phyloP scores from a whole-genome alignment of 2,329 filamentous ascomycete genomes.

The Blastomyces emzantsi region DNA sequence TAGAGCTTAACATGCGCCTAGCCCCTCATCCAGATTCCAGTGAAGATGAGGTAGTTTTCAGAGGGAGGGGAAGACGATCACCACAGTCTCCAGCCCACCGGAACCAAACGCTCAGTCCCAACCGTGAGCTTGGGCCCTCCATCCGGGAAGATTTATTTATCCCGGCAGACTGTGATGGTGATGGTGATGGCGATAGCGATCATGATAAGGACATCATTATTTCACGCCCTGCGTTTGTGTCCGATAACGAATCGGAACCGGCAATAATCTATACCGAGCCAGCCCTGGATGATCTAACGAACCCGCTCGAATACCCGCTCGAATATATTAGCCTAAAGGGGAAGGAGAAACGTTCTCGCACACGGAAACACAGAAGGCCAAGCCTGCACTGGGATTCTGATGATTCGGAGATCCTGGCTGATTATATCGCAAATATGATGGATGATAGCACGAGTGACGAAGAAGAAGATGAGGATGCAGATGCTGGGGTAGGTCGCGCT shows the following conservation, averaged over 20 bases:
- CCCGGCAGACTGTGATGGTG: background rate
- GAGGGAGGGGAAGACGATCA: slow-evolving; percentile 24
- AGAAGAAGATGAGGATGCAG: background rate
- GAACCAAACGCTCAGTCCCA: background rate
- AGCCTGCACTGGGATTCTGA: slow-evolving; percentile 4
- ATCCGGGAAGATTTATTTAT: background rate
- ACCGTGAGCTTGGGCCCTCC: background rate
- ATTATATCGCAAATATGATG: slow-evolving; percentile 52
- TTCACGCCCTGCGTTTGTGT: background rate
- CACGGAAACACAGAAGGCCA: background rate
- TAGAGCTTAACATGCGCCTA: background rate
- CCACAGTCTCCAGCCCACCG: background rate
- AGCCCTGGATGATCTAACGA: background rate
- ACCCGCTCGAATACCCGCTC: background rate
- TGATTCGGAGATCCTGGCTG: slow-evolving; percentile 42
- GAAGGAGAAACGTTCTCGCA: background rate
- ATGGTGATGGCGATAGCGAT: background rate
- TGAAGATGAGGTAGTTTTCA: slow-evolving; percentile 50
- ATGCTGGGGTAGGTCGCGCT: slow-evolving; percentile 38
- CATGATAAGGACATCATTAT: background rate
- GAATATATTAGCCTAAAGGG: slow-evolving; percentile 2
- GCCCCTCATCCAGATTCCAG: slow-evolving; percentile 45
- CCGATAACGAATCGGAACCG: slow-evolving; percentile 1
- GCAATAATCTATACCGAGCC: background rate
- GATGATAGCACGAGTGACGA: slow-evolving; percentile 19